Percentiles rank a stretch among this genome's conserved stretches.
Conservation (phyloP, 768 basidiomycete genomes). For the Tylopilus rubrobrunneus region DNA sequence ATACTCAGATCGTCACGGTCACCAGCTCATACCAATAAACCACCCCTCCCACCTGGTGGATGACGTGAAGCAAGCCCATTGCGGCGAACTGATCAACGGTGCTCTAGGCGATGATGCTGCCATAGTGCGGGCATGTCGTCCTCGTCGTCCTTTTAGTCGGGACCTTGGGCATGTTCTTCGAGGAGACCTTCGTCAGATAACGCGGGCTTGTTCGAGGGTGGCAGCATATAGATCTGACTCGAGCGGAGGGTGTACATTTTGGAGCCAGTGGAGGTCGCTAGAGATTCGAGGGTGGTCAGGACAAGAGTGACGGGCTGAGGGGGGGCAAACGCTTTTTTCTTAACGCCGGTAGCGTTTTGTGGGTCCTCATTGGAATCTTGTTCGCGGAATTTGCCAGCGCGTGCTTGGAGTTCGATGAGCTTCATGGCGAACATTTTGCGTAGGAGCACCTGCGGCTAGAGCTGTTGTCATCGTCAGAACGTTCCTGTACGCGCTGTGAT, state of each 20-base stretch:
- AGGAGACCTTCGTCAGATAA: constrained; percentile 41
- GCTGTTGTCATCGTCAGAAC: no score
- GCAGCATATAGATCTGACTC: constrained; percentile 60
- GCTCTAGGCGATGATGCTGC: constrained; percentile 74
- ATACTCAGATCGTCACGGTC: no score
- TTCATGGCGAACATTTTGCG: constrained; percentile 76
- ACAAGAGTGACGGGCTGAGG: neutral
- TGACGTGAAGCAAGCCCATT: constrained; percentile 73
- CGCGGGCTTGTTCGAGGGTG: constrained; percentile 61
- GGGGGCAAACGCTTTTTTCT: constrained; percentile 58
- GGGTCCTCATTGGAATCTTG: constrained; percentile 39
- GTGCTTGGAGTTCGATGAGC: constrained; percentile 69
- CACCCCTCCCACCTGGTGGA: no score
- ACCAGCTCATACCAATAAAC: no score
- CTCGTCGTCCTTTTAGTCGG: constrained; percentile 42
- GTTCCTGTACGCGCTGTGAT: no score
- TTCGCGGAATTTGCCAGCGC: constrained; percentile 44
- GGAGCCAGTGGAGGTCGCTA: constrained; percentile 52
- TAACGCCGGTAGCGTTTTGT: constrained; percentile 51
- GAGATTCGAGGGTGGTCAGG: neutral
- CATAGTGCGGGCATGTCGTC: constrained; percentile 51
- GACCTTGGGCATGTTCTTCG: constrained; percentile 46
- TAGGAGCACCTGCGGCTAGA: constrained; percentile 66
- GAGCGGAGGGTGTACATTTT: constrained; percentile 83
- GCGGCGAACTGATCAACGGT: constrained; percentile 60